Percentiles rank a stretch among this genome's conserved stretches.
phyloP scores from a whole-genome alignment of 331 rosid genomes.

The Phaseolus coccineus region DNA sequence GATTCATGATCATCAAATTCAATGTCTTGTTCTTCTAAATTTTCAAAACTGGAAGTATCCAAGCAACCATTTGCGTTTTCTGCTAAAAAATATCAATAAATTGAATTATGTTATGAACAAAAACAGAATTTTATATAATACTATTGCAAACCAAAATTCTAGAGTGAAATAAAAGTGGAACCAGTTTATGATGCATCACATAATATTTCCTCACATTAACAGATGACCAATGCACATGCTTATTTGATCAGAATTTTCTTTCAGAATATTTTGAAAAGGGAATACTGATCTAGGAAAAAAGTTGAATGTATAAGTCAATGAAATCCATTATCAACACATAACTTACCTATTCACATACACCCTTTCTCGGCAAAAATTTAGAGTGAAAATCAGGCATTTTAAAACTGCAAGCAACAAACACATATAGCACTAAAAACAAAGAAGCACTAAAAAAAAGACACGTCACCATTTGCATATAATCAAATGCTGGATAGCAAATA shows the following conservation, averaged over 20 bases:
- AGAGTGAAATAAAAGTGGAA: conserved; percentile 26
- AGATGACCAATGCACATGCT: conserved; percentile 31
- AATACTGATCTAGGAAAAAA: conserved; percentile 7
- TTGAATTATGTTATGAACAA: conserved; percentile 29
- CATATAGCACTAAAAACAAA: conserved; percentile 13
- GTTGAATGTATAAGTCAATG: conserved; percentile 17
- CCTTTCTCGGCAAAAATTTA: conserved; percentile 11
- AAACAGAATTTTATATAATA: conserved; percentile 17
- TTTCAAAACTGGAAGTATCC: conserved; percentile 63
- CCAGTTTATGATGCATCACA: conserved; percentile 34
- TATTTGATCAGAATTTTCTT: conserved; percentile 30
- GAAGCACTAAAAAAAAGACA: conserved; percentile 25
- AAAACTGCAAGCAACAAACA: conserved; percentile 23
- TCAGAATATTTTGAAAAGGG: background rate
- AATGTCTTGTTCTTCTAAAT: conserved; percentile 57
- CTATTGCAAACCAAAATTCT: conserved; percentile 29
- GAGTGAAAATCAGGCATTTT: conserved; percentile 21
- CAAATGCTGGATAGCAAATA: conserved; percentile 15
- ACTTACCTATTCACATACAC: background rate
- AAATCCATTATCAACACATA: background rate
- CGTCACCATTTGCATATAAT: background rate
- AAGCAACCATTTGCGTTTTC: conserved; percentile 54
- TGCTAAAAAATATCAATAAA: conserved; percentile 52
- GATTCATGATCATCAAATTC: conserved; percentile 60
- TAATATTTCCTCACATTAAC: conserved; percentile 18